phyloP scores from a whole-genome alignment of 768 basidiomycete species.

The Boletus patriciae region DNA sequence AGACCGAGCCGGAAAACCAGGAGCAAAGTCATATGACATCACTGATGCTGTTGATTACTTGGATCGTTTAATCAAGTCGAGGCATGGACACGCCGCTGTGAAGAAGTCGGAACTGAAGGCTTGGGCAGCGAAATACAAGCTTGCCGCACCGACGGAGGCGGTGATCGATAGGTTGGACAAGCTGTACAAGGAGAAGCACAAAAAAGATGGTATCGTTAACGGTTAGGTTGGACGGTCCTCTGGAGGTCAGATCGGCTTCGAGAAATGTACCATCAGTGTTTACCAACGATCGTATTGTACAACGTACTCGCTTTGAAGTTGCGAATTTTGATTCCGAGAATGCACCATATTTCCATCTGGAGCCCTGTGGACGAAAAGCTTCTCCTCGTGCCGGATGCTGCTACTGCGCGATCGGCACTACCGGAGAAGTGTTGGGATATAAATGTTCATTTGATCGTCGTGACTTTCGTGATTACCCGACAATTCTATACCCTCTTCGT shows the following conservation, averaged over 20 bases:
- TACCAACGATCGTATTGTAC: too few relatives aligned
- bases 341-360: too few relatives aligned
- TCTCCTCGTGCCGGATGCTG: too few relatives aligned
- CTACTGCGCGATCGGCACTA: too few relatives aligned
- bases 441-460: too few relatives aligned
- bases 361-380: too few relatives aligned
- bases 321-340: not conserved
- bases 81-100: conserved; percentile 1
- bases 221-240: not conserved
- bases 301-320: not conserved
- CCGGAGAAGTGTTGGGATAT: too few relatives aligned
- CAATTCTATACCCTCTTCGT: too few relatives aligned
- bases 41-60: conserved; percentile 10
- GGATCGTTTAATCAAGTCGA: not conserved
- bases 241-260: too few relatives aligned
- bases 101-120: conserved; percentile 7
- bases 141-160: not conserved
- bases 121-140: conserved; percentile 1
- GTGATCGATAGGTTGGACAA: not conserved
- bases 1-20: conserved; percentile 5
- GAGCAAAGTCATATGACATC: conserved; percentile 9
- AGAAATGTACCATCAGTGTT: not conserved
- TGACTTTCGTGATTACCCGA: too few relatives aligned
- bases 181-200: not conserved
- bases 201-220: not conserved